Conservation (phyloP, 495 filamentous ascomycete species). For the Letharia lupina region DNA sequence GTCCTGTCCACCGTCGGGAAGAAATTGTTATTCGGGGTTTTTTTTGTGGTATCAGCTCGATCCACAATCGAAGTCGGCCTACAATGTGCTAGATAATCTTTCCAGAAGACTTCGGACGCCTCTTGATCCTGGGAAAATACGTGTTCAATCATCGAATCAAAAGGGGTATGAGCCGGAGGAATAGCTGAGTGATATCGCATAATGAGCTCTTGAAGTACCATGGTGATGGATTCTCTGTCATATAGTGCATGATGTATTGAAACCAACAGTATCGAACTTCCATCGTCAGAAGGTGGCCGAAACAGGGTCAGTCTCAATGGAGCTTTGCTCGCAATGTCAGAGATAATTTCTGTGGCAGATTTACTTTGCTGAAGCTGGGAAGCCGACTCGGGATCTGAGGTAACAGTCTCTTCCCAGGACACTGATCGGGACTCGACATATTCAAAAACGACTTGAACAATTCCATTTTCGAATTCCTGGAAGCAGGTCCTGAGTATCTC, state of each 20-base stretch:
- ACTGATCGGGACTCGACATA: constrained; percentile 12
- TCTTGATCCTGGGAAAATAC: constrained; percentile 39
- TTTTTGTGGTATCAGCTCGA: constrained; percentile 11
- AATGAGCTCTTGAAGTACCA: constrained; percentile 53
- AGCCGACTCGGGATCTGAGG: constrained; percentile 8
- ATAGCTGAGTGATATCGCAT: constrained; percentile 29
- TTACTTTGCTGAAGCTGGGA: constrained; percentile 14
- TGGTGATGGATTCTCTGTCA: constrained; percentile 68
- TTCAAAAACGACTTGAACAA: constrained; percentile 57
- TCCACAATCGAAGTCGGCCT: constrained; percentile 20
- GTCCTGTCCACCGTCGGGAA: neutral
- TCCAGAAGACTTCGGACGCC: constrained; percentile 61
- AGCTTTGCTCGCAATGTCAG: constrained; percentile 24
- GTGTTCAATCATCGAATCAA: constrained; percentile 36
- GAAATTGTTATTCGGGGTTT: neutral
- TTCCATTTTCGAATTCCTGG: constrained; percentile 42
- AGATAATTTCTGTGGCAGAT: constrained; percentile 27
- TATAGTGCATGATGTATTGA: constrained; percentile 65
- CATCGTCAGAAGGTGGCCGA: constrained; percentile 14
- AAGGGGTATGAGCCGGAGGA: constrained; percentile 26
- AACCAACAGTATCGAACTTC: constrained; percentile 26
- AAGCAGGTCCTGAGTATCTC: constrained; percentile 74
- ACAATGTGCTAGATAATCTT: constrained; percentile 40
- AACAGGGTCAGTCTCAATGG: constrained; percentile 28
- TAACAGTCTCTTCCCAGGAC: constrained; percentile 24